These are phyloP conservation scores for Zizania latifolia DNA, from an alignment of 176 grass and related monocot species.

Conservation along the genomic window DNA sequence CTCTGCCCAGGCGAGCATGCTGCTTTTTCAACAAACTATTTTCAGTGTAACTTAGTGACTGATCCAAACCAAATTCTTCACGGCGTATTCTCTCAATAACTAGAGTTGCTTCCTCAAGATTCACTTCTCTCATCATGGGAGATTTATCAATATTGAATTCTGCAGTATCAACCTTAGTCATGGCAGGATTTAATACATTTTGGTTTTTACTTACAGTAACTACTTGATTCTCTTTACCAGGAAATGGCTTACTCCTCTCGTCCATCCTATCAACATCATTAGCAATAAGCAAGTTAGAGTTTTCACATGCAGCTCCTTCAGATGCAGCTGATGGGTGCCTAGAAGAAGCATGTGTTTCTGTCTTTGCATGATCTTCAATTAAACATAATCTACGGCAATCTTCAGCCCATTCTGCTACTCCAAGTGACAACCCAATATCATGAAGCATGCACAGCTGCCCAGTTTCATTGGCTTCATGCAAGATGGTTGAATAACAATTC, in stretches of 20 bases:
- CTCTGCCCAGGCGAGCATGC: slow-evolving; percentile 95
- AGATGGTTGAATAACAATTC: slow-evolving; percentile 49
- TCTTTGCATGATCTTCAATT: slow-evolving; percentile 28
- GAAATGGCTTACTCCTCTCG: slow-evolving; percentile 18
- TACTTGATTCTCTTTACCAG: slow-evolving; percentile 16
- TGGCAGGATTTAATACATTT: slow-evolving; percentile 19
- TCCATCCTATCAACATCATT: slow-evolving; percentile 2
- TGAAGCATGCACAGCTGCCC: slow-evolving; percentile 83
- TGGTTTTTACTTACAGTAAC: slow-evolving; percentile 21
- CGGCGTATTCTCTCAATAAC: slow-evolving; percentile 79
- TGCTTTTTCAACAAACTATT: slow-evolving; percentile 80
- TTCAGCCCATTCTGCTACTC: slow-evolving; percentile 73
- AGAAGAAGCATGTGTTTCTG: slow-evolving; percentile 28
- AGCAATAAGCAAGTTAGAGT: slow-evolving; percentile 10
- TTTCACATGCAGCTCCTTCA: slow-evolving; percentile 8
- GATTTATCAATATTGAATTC: slow-evolving; percentile 16
- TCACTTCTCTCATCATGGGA: slow-evolving; percentile 22
- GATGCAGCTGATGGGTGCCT: slow-evolving; percentile 26
- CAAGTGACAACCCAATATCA: slow-evolving; percentile 87
- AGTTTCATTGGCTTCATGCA: slow-evolving; percentile 54
- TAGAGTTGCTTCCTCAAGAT: slow-evolving; percentile 45
- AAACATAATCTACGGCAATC: slow-evolving; percentile 64
- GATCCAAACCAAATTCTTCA: slow-evolving; percentile 93
- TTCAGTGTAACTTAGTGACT: slow-evolving; percentile 45
- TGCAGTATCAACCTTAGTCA: slow-evolving; percentile 20